phyloP scores from a whole-genome alignment of 2,329 filamentous ascomycete genomes.

The Alternaria ventricosa region DNA sequence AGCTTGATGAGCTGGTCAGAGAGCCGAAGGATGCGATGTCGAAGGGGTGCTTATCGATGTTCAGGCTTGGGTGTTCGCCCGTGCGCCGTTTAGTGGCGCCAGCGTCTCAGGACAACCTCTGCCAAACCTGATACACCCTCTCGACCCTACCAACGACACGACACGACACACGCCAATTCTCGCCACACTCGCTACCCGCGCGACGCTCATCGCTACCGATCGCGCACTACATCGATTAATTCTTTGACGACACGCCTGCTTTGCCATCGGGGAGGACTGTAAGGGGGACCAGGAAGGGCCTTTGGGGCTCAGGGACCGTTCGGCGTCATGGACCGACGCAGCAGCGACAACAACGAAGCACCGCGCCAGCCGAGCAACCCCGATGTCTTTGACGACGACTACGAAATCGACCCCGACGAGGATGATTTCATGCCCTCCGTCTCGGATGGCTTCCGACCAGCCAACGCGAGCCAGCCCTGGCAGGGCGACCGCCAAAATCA shows the following conservation, averaged over 20 bases:
- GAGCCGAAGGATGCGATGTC: constrained; percentile 13
- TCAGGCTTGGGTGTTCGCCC: constrained; percentile 18
- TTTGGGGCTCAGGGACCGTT: constrained; percentile 38
- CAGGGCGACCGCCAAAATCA: constrained; percentile 31
- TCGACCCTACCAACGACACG: constrained; percentile 27
- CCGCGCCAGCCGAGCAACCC: constrained; percentile 40
- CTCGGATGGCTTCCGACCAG: constrained; percentile 55
- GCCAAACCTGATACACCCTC: constrained; percentile 26
- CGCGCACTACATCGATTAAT: constrained; percentile 17
- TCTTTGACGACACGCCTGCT: constrained; percentile 19
- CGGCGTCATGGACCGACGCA: constrained; percentile 49
- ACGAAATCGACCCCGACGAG: constrained; percentile 49
- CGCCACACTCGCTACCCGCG: constrained; percentile 27
- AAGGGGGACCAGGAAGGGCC: constrained; percentile 33
- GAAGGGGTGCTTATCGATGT: constrained; percentile 17
- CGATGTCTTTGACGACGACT: constrained; percentile 59
- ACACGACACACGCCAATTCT: constrained; percentile 28
- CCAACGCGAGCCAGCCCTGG: constrained; percentile 30
- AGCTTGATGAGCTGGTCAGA: constrained; percentile 6
- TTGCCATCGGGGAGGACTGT: constrained; percentile 26
- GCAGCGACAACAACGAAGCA: constrained; percentile 38
- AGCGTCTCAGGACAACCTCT: constrained; percentile 29
- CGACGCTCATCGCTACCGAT: constrained; percentile 11
- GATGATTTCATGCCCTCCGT: constrained; percentile 53
- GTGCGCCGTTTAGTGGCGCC: not conserved